Evolutionary conservation across 2,329 filamentous ascomycete species (phyloP), one percentile per base, ranked within the genome.

Genomic region (Trichoderma sp.): DNA sequence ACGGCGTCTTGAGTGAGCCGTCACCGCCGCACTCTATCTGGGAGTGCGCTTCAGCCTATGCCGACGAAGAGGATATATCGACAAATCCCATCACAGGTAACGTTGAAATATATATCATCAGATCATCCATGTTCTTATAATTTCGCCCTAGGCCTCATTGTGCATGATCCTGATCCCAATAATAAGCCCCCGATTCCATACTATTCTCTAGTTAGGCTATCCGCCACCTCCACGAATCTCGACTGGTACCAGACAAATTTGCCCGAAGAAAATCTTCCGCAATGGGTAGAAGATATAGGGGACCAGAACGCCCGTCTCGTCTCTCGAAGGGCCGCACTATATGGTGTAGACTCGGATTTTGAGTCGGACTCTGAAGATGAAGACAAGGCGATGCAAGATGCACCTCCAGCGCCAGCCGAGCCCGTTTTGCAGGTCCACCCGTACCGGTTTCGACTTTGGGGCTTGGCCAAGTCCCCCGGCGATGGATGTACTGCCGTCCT

Each of bases 161-260:
- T 89, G 28, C 81, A 83, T 26, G 78, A 74, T 12, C 78, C 79
- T 7, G 73, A 76, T 24, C 71, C 76, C 15, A 65, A 72, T 11
- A 73, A 69, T 15, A 78, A 75, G 32, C 72, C 76, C 0, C 72
- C 79, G 0, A 79, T 80, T 0, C 86, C 87, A 0, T 77, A 82
- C 6, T 90, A 88, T 76, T 86, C 87, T 0, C 81, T 88, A 11
- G 82, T 86, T 34, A 85, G 88, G 21, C 79, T 86, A 39, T 87
- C 87, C 0, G 87, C 85, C 9, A 88, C 86, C 0, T 79, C 83
- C 4, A 83, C 81, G 3, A 88, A 86, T 73, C 76, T 80, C 15
- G 82, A 84, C 74, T 90, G 87, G 87, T 87, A 84, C 73, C 83
- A 89, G 72, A 86, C 84, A 18, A 89, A 87, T 73, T 76, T 83